Evolutionary conservation across 768 basidiomycete species (phyloP), one percentile per base, ranked within the genome.

Genomic region (Gloeostereum incarnatum): DNA sequence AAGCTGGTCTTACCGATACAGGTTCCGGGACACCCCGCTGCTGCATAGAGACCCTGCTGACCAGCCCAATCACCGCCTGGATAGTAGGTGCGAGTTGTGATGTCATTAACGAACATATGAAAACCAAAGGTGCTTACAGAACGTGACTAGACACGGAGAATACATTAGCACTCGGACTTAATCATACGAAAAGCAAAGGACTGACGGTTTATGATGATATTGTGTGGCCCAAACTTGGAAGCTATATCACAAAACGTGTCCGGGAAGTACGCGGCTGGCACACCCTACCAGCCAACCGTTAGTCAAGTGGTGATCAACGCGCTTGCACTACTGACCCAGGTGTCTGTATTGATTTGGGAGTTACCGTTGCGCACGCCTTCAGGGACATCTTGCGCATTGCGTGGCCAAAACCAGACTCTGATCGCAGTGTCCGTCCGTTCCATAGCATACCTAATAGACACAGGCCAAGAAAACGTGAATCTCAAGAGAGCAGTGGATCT

Each of bases 391-490:
- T 51, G 48, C 19, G 50, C 63, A 34, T 55, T 58, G 30, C 78
- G 65, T 1, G 76, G 62, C 78, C 79, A 86, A 59, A 81, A 85
- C 73, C 76, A 86, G 33, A 83, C 62, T 44, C 77, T 79, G 51
- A 85, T 74, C 50, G 65, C 73, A 3, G 51, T 49, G 17, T 55
- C 44, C 1, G 78, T 78, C 24, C 79, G 67, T 50, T 81, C 77
- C 49, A 81, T 61, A 1, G 78, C 81, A 53, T 66, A 80, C 71
- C 73, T 80, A 38, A 4, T 25, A 25, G 29, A 6, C 17, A 16
- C 33, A 22, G 13, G 24, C 6, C 21, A 19, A 20, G 37, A 13
- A 23, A 22, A 4, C 8, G 13, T 20, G 11, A 14, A 26, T 3
- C 9, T 19, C 11, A 19, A 9, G 10, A 30, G 18, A 31, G 21